Evolutionary conservation across 768 basidiomycete genomes (phyloP).

Genomic region (Daedalea quercina): DNA sequence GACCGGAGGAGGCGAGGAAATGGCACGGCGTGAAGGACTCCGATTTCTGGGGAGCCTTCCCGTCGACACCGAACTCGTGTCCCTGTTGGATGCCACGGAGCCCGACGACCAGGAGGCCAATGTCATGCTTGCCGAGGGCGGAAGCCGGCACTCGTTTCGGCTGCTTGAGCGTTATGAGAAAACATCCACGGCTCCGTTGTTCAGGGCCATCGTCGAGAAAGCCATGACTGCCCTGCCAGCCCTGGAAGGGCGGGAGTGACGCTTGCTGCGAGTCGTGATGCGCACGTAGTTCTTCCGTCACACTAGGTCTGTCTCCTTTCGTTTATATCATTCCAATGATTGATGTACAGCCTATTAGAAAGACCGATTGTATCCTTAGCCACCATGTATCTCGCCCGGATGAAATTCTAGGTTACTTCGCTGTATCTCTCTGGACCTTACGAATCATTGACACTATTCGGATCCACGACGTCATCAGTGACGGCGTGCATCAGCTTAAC

Average conservation of each 20-base stretch:
- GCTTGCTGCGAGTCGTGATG: not conserved
- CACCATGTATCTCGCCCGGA: not conserved
- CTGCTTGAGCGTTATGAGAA: slow-evolving; percentile 55
- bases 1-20: slow-evolving; percentile 83
- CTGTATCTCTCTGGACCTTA: no score
- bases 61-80: slow-evolving; percentile 87
- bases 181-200: slow-evolving; percentile 67
- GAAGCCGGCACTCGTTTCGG: slow-evolving; percentile 31
- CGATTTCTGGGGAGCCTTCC: slow-evolving; percentile 84
- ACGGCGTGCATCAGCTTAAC: no score
- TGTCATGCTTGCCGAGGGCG: slow-evolving; percentile 26
- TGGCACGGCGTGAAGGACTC: slow-evolving; percentile 72
- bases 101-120: slow-evolving; percentile 23
- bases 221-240: slow-evolving; percentile 27
- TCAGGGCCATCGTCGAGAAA: slow-evolving; percentile 48
- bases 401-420: no score
- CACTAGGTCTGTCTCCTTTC: not conserved
- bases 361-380: not conserved
- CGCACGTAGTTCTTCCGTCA: not conserved
- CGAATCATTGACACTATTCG: no score
- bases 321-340: not conserved
- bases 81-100: slow-evolving; percentile 68
- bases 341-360: not conserved
- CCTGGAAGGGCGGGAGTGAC: not conserved
- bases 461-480: no score